Percentiles rank a stretch among this genome's conserved stretches.
phyloP scores from a whole-genome alignment of 1,284 basidiomycete genomes.

The Apiotrichum laibachii region DNA sequence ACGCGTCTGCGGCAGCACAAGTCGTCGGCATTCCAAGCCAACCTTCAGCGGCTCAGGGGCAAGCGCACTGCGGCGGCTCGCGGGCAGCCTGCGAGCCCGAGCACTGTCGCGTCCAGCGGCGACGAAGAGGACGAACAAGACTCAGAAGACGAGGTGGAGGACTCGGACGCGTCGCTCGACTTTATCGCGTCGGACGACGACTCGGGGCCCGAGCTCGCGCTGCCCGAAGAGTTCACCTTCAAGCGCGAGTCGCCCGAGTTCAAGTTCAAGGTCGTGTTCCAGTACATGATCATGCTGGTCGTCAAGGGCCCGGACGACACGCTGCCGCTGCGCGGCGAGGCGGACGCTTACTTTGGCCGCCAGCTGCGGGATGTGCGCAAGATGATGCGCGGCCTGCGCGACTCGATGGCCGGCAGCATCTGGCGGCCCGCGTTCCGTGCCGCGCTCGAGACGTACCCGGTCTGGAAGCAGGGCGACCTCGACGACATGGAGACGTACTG shows the following conservation, averaged over 20 bases:
- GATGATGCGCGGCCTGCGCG: constrained; percentile 4
- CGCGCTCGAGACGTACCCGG: constrained; percentile 64
- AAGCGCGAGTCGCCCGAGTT: constrained; percentile 57
- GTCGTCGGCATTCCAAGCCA: constrained; percentile 26
- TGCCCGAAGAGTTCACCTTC: constrained; percentile 75
- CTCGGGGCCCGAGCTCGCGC: constrained; percentile 51
- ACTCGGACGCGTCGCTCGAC: constrained; percentile 26
- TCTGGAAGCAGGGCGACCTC: neutral
- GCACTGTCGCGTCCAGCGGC: constrained; percentile 34
- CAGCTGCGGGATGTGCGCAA: constrained; percentile 16
- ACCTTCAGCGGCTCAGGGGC: constrained; percentile 35
- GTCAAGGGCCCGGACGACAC: constrained; percentile 51
- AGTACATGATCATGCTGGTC: constrained; percentile 76
- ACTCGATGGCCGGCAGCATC: constrained; percentile 32
- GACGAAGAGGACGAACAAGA: constrained; percentile 35
- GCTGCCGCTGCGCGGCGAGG: constrained; percentile 27
- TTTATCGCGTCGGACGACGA: constrained; percentile 73
- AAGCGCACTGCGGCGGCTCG: constrained; percentile 20
- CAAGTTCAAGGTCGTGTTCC: constrained; percentile 64
- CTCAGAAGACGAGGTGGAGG: constrained; percentile 31
- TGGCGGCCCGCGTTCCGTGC: constrained; percentile 70
- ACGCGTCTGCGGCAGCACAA: constrained; percentile 31
- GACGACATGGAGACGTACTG: constrained; percentile 6
- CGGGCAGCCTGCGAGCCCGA: constrained; percentile 1
- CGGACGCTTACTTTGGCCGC: constrained; percentile 28